Evolutionary conservation across 768 basidiomycete genomes (phyloP), one percentile per base, ranked within the genome.

Genomic region (Termitomyces sp.): DNA sequence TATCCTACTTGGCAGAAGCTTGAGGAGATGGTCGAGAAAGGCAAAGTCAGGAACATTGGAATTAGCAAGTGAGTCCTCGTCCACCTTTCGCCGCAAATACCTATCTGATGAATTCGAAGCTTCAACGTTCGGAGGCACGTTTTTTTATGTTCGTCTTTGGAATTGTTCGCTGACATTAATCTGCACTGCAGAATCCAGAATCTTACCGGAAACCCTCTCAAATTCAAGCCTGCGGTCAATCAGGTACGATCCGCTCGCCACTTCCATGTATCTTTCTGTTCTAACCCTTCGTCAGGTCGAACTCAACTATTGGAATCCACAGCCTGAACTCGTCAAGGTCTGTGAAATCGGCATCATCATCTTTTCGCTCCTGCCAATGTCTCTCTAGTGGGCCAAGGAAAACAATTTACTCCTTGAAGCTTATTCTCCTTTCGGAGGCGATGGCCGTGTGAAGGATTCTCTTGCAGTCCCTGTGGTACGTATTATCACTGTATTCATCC

Each of bases 1-100:
- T 86, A 88, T 64, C 85, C 85, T 17, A 91, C 90, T 0, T 92
- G 90, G 90, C 75, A 86, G 66, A 90, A 84, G 60, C 82, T 92
- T 47, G 90, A 92, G 65, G 82, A 87, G 69, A 72, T 90, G 71
- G 87, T 90, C 4, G 82, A 83, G 60, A 86, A 84, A 63, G 91
- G 91, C 23, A 88, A 91, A 67, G 73, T 89, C 42, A 80, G 80
- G 66, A 87, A 90, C 62, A 93, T 93, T 53, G 92, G 92, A 42
- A 76, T 93, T 42, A 89, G 87, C 87, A 94, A 94, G 87, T 87
- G 57, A 58, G 79, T 60, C 8, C 10, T 49, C n/a, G 50, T 48
- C 35, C 29, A 4, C 11, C 17, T 5, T 11, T 47, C 4, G 3
- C 29, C 23, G 40, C 37, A 31, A 16, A 27, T 41, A 48, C 5